Evolutionary conservation across 1,139 yeast genomes (phyloP).

Genomic region (Yamadazyma sp.): DNA sequence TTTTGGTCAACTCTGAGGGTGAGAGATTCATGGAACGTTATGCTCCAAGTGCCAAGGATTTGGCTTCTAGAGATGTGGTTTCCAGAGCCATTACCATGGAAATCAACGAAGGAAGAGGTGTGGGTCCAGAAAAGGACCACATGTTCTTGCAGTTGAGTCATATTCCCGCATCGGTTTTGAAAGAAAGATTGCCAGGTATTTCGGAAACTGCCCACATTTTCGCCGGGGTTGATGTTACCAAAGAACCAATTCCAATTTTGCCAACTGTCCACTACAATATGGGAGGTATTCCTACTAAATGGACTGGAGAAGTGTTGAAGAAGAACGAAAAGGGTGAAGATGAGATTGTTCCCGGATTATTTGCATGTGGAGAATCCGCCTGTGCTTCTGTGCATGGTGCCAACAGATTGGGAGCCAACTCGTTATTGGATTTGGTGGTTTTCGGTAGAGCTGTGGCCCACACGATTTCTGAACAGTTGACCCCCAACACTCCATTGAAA

Average conservation of each 20-base stretch:
- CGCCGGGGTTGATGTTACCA: slow-evolving; percentile 99
- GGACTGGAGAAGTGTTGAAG: slow-evolving; percentile 92
- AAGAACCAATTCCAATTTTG: slow-evolving; percentile 97
- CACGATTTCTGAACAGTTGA: slow-evolving; percentile 79
- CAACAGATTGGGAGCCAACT: slow-evolving; percentile 98
- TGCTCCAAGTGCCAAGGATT: slow-evolving; percentile 97
- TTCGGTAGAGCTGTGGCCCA: slow-evolving; percentile 98
- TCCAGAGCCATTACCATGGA: slow-evolving; percentile 98
- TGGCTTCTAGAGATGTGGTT: slow-evolving; percentile 98
- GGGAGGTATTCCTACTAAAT: slow-evolving; percentile 99
- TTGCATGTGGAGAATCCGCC: slow-evolving; percentile 99
- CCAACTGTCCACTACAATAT: slow-evolving; percentile 99
- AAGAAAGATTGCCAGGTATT: slow-evolving; percentile 98
- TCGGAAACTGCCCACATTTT: slow-evolving; percentile 98
- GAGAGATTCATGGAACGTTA: slow-evolving; percentile 99
- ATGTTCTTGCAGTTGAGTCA: slow-evolving; percentile 92
- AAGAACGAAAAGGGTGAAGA: slow-evolving; percentile 87
- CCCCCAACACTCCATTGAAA: slow-evolving; percentile 86
- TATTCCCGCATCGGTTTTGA: slow-evolving; percentile 85
- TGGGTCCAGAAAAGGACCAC: slow-evolving; percentile 94
- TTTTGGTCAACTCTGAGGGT: slow-evolving; percentile 92
- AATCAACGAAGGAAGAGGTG: slow-evolving; percentile 99
- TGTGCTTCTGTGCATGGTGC: slow-evolving; percentile 99
- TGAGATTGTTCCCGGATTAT: slow-evolving; percentile 86
- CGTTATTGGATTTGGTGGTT: slow-evolving; percentile 94